Evolutionary conservation across 148 eudicot genomes (phyloP).

Genomic region (Rhododendron ovatum): DNA sequence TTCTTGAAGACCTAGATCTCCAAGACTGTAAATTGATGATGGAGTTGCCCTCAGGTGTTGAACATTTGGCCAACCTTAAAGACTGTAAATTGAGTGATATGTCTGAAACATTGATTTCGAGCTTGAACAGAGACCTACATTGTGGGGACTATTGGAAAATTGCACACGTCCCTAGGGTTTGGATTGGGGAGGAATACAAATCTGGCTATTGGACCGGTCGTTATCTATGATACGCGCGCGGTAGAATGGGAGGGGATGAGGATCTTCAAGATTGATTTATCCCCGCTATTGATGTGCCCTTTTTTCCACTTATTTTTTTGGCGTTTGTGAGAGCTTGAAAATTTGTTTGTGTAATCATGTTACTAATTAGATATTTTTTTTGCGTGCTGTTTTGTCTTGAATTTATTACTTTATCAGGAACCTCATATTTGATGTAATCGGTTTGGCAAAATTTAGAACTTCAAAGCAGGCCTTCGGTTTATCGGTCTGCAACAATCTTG

Average conservation of each 20-base stretch:
- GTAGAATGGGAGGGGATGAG: not conserved
- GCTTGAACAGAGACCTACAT: not conserved
- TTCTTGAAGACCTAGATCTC: not conserved
- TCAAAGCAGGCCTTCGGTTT: not conserved
- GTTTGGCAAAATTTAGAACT: not conserved
- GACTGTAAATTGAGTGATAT: too few relatives aligned
- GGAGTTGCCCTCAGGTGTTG: not conserved
- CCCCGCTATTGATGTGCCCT: not conserved
- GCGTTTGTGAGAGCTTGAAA: too few relatives aligned
- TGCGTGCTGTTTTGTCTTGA: too few relatives aligned
- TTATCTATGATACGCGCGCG: too few relatives aligned
- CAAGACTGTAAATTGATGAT: not conserved
- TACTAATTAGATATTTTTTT: too few relatives aligned
- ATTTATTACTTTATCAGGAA: too few relatives aligned
- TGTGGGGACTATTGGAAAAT: not conserved
- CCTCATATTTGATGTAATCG: not conserved
- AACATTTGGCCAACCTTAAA: slow-evolving; percentile 3
- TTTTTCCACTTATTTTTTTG: too few relatives aligned
- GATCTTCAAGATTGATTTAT: too few relatives aligned
- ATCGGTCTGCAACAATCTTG: not conserved
- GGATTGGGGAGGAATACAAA: too few relatives aligned
- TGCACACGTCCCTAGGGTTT: not conserved
- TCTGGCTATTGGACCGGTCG: rapidly evolving
- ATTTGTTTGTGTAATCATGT: too few relatives aligned
- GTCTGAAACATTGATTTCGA: not conserved